These are phyloP conservation scores for Saccharomycopsis vini DNA, from an alignment of 805 yeast species.

Conservation along the genomic window DNA sequence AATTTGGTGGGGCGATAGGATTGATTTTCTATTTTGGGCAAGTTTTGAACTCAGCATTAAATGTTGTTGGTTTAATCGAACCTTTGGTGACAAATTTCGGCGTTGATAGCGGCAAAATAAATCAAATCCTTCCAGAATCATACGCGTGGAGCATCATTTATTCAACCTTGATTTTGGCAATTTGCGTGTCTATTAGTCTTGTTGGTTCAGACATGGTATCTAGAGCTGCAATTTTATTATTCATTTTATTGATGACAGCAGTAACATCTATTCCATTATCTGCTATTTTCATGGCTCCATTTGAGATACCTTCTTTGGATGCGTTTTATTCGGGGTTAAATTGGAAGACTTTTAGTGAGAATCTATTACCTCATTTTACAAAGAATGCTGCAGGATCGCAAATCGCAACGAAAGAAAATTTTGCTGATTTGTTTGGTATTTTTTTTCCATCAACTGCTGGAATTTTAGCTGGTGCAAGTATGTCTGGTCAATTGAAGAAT, in stretches of 20 bases:
- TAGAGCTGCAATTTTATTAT: conserved; percentile 68
- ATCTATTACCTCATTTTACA: conserved; percentile 74
- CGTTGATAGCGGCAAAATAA: conserved; percentile 40
- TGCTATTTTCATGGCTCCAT: conserved; percentile 55
- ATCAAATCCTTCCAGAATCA: conserved; percentile 56
- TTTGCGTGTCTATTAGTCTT: conserved; percentile 68
- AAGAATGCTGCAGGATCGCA: conserved; percentile 90
- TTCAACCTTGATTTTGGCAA: conserved; percentile 56
- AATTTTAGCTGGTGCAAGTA: conserved; percentile 95
- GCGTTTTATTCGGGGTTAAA: conserved; percentile 62
- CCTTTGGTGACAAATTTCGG: conserved; percentile 82
- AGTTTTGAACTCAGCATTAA: conserved; percentile 81
- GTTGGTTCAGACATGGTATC: conserved; percentile 79
- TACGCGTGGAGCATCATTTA: conserved; percentile 62
- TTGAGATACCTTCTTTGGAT: conserved; percentile 38
- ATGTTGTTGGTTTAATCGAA: conserved; percentile 92
- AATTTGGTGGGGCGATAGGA: conserved; percentile 97
- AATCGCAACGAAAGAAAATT: conserved; percentile 52
- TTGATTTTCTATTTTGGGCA: conserved; percentile 92
- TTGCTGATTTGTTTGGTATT: conserved; percentile 82
- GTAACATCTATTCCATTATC: conserved; percentile 81
- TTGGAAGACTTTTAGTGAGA: conserved; percentile 55
- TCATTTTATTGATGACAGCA: conserved; percentile 55
- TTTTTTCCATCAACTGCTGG: conserved; percentile 99
- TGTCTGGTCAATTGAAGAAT: conserved; percentile 85